Conservation (phyloP, 2,329 filamentous ascomycete species). For the Penicillium brasilianum region DNA sequence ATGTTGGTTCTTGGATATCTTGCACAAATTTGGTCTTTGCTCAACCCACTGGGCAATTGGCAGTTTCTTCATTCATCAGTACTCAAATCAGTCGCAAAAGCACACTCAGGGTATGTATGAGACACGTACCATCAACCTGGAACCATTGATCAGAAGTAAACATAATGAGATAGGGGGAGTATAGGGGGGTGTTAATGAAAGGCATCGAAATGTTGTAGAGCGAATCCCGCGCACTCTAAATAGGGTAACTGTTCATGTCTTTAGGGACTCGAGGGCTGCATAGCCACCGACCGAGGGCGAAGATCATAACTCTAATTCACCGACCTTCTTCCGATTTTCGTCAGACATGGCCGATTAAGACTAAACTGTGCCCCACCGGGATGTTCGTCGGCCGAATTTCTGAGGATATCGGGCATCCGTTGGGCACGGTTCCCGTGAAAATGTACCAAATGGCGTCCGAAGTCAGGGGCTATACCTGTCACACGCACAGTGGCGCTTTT, state of each 20-base stretch:
- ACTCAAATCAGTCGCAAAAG: background rate
- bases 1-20: background rate
- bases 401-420: constrained; percentile 21
- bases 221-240: background rate
- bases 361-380: constrained; percentile 2
- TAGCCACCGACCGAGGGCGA: constrained; percentile 7
- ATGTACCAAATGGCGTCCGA: background rate
- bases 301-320: constrained; percentile 6
- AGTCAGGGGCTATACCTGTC: constrained; percentile 15
- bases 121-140: constrained; percentile 1
- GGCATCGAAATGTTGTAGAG: background rate
- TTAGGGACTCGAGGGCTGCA: background rate
- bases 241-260: background rate
- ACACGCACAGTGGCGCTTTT: constrained; percentile 2
- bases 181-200: background rate
- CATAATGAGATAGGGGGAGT: background rate
- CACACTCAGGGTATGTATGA: background rate
- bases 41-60: background rate
- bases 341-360: background rate
- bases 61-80: background rate
- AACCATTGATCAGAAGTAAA: background rate
- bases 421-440: constrained; percentile 14
- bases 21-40: background rate
- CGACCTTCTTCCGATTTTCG: background rate
- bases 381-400: constrained; percentile 8